Evolutionary conservation across 2,329 filamentous ascomycete genomes (phyloP), one percentile per base, ranked within the genome.

Genomic region (Aspergillus brunneoviolaceus): DNA sequence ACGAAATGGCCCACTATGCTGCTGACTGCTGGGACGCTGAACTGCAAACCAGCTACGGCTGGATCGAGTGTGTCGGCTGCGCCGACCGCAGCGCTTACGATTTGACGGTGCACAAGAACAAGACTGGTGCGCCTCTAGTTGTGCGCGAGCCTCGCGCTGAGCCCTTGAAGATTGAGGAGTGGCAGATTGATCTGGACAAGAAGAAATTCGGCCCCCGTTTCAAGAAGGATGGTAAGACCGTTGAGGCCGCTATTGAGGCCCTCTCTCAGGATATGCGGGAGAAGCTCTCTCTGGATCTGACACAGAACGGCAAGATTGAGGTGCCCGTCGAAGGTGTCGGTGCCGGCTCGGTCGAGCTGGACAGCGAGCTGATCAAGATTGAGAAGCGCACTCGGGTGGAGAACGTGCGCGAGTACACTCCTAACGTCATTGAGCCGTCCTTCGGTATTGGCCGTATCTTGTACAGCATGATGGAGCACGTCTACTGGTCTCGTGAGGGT

Each of bases 11-110:
- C 16, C 95, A 99, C 79, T 99, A 99, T 75, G 95, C 95, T 51
- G 85, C 88, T 58, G 95, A 99, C 81, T 99, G 95, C 81, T 98
- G 95, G 95, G 95, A 99, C 77, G 94, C 92, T 14, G 95, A 99
- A 77, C 82, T 99, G 58, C 82, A 90, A 64, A 98, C 91, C 60
- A 93, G 90, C 63, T 93, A 93, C 71, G 95, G 95, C 75, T 99
- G 95, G 95, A 91, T 98, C 64, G 95, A 99, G 82, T 98, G 94
- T 76, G 94, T 98, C 71, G 95, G 95, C 63, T 98, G 95, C 77
- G 95, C 95, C 62, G 94, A 97, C 76, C 87, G 95, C 70, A 96
- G 91, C 74, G 95, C 95, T 21, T 99, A 96, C 76, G 95, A 99
- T 78, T 77, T 98, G 75, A 89, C 87, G 39, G 93, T 97, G 10